phyloP scores from a whole-genome alignment of 768 basidiomycete genomes.

The Mycena crocata region DNA sequence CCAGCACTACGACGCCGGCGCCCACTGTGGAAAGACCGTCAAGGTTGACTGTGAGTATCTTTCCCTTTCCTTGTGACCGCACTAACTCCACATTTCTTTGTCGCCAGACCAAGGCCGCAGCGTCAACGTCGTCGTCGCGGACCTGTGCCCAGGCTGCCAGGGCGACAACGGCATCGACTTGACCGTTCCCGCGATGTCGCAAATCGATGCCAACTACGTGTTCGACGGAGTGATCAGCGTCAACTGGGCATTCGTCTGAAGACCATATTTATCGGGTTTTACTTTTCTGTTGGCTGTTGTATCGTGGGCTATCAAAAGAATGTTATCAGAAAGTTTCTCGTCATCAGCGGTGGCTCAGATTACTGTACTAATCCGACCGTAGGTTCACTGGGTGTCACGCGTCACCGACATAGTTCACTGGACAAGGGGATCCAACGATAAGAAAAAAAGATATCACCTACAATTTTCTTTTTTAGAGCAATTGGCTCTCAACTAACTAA shows the following conservation, averaged over 20 bases:
- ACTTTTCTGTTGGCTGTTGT: too few species aligned
- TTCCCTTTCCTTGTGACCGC: neutral
- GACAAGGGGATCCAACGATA: too few species aligned
- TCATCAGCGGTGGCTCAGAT: too few species aligned
- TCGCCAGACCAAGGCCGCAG: neutral
- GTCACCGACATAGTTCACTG: too few species aligned
- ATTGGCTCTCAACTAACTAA: too few species aligned
- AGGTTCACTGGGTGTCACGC: too few species aligned
- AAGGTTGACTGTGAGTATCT: neutral
- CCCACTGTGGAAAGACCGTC: neutral
- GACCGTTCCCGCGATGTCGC: neutral
- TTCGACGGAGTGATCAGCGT: conserved; percentile 16
- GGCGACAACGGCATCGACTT: conserved; percentile 14
- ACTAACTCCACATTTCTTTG: conserved; percentile 52
- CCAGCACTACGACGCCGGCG: neutral
- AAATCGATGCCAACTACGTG: conserved; percentile 8
- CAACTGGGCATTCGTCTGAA: conserved; percentile 1
- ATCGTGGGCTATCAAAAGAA: too few species aligned
- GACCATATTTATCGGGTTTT: too few species aligned
- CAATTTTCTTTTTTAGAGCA: too few species aligned
- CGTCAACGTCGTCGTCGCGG: conserved; percentile 4
- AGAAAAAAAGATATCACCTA: too few species aligned
- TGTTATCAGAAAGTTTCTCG: too few species aligned
- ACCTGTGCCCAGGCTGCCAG: conserved; percentile 21
- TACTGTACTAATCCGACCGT: too few species aligned